Evolutionary conservation across 116 monocot species (phyloP).

Genomic region (Cymodocea nodosa): DNA sequence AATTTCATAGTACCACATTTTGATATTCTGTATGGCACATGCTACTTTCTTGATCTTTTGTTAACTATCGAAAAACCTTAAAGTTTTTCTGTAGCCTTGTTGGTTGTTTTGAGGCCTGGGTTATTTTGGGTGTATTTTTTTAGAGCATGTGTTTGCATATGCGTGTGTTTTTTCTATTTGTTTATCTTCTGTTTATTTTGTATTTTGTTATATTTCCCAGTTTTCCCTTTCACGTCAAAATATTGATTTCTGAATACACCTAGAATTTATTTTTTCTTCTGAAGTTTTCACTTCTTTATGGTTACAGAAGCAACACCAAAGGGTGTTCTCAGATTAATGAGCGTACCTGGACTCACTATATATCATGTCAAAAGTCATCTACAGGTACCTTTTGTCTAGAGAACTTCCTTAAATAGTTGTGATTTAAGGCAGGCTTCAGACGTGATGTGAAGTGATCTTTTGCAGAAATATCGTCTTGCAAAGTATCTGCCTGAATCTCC

Average conservation of each 20-base stretch:
- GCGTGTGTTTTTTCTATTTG: too few relatives aligned
- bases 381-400: conserved; percentile 28
- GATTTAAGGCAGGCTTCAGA: neutral
- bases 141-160: too few relatives aligned
- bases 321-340: conserved; percentile 73
- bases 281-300: neutral
- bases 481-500: conserved; percentile 71
- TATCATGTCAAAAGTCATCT: conserved; percentile 89
- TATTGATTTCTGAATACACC: neutral
- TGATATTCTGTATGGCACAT: too few relatives aligned
- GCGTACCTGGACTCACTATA: conserved; percentile 66
- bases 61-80: too few relatives aligned
- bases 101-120: too few relatives aligned
- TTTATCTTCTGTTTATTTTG: neutral
- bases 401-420: neutral
- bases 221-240: neutral
- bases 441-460: neutral
- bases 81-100: too few relatives aligned
- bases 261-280: neutral
- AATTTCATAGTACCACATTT: too few relatives aligned
- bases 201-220: too few relatives aligned
- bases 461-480: conserved; percentile 76
- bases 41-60: too few relatives aligned
- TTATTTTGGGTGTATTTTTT: too few relatives aligned
- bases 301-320: conserved; percentile 74